These are phyloP conservation scores for Leptographium lundbergii DNA, from an alignment of 2,329 filamentous ascomycete species.

Conservation along the genomic window DNA sequence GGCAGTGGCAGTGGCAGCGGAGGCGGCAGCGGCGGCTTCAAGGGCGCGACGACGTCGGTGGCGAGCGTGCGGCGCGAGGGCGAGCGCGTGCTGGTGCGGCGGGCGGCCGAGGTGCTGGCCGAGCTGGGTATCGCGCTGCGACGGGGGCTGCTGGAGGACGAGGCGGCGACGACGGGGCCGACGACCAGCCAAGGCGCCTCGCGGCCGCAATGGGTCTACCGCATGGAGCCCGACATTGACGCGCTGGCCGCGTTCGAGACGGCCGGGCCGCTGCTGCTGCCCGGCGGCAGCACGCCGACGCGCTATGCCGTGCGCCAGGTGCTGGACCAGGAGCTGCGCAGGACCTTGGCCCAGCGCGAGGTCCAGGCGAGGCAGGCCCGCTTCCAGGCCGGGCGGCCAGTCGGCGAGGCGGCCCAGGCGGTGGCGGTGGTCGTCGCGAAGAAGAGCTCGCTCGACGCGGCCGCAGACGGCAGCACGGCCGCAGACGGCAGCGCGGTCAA, in stretches of 20 bases:
- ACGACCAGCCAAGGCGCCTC: no score
- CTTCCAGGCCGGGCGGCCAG: constrained; percentile 39
- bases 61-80: constrained; percentile 81
- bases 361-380: constrained; percentile 53
- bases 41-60: constrained; percentile 40
- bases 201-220: constrained; percentile 64
- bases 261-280: constrained; percentile 36
- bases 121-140: constrained; percentile 73
- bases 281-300: constrained; percentile 55
- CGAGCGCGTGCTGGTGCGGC: constrained; percentile 68
- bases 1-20: constrained; percentile 50
- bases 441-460: constrained; percentile 12
- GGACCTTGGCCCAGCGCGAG: constrained; percentile 55
- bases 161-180: constrained; percentile 11
- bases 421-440: neutral
- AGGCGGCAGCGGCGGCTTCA: constrained; percentile 34
- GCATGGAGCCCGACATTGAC: constrained; percentile 92
- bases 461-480: constrained; percentile 16
- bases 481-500: constrained; percentile 32
- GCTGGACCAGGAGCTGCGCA: constrained; percentile 77
- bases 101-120: constrained; percentile 71
- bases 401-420: constrained; percentile 1
- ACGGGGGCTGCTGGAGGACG: constrained; percentile 58
- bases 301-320: constrained; percentile 92
- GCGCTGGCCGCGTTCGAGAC: constrained; percentile 64